These are phyloP conservation scores for Debaryomyces psychrophilus DNA, from an alignment of 1,139 yeast genomes.

Conservation along the genomic window DNA sequence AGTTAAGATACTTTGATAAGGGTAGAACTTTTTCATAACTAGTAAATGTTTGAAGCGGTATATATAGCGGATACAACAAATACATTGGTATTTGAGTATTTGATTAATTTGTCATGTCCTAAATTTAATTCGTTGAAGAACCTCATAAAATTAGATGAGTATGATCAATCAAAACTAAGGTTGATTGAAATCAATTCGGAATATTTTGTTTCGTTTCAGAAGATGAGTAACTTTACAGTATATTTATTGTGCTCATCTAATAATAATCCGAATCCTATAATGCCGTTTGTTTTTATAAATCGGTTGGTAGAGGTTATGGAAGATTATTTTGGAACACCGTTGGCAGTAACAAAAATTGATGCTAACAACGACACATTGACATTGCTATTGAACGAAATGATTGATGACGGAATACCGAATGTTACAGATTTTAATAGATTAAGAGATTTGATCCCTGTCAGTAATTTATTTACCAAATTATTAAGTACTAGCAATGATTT, in stretches of 20 bases:
- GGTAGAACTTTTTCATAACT: background rate
- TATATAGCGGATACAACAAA: slow-evolving; percentile 63
- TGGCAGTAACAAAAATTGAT: slow-evolving; percentile 60
- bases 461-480: slow-evolving; percentile 42
- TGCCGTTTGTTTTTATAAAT: slow-evolving; percentile 58
- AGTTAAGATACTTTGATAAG: background rate
- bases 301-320: slow-evolving; percentile 54
- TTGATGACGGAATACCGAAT: slow-evolving; percentile 77
- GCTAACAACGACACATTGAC: slow-evolving; percentile 68
- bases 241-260: slow-evolving; percentile 25
- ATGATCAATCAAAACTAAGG: slow-evolving; percentile 18
- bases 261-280: slow-evolving; percentile 43
- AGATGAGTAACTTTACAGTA: slow-evolving; percentile 28
- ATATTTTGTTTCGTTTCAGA: slow-evolving; percentile 30
- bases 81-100: slow-evolving; percentile 60
- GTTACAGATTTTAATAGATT: slow-evolving; percentile 73
- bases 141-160: slow-evolving; percentile 23
- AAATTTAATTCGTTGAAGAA: slow-evolving; percentile 44
- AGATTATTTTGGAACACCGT: slow-evolving; percentile 61
- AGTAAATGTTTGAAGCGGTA: slow-evolving; percentile 54
- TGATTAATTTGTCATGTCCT: slow-evolving; percentile 55
- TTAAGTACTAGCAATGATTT: slow-evolving; percentile 38
- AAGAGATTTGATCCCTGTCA: slow-evolving; percentile 70
- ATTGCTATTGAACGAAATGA: slow-evolving; percentile 54
- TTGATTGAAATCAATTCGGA: slow-evolving; percentile 34